A percentile compares a stretch with the other conserved stretches of the same genome.
Evolutionary conservation across 2,329 filamentous ascomycete species (phyloP).

Genomic region (Colletotrichum godetiae): DNA sequence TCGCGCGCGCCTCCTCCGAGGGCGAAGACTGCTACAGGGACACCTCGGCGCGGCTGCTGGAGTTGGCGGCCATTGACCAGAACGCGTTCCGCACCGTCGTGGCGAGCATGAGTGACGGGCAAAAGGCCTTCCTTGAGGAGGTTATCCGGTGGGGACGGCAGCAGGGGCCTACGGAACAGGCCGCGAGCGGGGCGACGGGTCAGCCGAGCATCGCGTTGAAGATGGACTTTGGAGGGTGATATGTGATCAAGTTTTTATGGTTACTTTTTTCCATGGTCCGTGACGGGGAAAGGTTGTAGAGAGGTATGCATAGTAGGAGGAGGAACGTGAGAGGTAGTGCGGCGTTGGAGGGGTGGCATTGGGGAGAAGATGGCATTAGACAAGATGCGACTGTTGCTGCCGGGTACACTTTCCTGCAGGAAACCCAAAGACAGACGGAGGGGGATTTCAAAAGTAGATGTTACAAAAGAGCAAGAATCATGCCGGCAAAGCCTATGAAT

Average conservation of each 20-base stretch:
- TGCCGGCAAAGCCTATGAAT: neutral
- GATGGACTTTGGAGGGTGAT: constrained; percentile 82
- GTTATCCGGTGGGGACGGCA: constrained; percentile 76
- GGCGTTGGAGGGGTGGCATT: neutral
- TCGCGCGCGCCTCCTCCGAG: constrained; percentile 77
- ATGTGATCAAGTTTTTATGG: neutral
- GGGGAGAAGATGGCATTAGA: neutral
- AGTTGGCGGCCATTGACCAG: constrained; percentile 83
- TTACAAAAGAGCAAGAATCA: neutral
- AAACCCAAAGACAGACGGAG: neutral
- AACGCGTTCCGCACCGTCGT: constrained; percentile 80
- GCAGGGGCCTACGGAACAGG: constrained; percentile 52
- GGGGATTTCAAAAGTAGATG: neutral
- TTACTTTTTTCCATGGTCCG: neutral
- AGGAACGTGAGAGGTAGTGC: neutral
- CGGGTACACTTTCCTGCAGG: neutral
- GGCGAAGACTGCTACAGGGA: constrained; percentile 73
- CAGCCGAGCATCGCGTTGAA: constrained; percentile 91
- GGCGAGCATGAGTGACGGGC: constrained; percentile 73
- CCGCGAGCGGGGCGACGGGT: constrained; percentile 55
- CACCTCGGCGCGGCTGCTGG: constrained; percentile 80
- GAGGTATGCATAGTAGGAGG: neutral
- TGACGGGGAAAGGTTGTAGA: neutral
- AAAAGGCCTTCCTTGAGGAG: constrained; percentile 83
- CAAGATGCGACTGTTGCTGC: neutral